Evolutionary conservation across 768 basidiomycete species (phyloP).

Genomic region (Neoboletus magnificus): DNA sequence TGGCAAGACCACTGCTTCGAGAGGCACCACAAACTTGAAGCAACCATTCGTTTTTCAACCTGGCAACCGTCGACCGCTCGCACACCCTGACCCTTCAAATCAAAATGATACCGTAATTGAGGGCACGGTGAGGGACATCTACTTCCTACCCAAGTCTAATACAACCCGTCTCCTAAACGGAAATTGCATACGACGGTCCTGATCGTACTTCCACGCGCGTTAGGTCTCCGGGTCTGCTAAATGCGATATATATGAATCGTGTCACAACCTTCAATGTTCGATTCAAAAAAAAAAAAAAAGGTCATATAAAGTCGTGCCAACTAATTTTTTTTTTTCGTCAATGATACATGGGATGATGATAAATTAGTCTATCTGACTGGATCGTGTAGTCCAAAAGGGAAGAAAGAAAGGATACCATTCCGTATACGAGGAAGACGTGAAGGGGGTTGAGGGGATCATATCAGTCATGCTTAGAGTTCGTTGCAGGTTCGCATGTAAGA

Average conservation of each 20-base stretch:
- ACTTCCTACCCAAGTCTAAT: background rate
- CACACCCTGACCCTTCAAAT: too few relatives aligned
- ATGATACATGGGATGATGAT: constrained; percentile 8
- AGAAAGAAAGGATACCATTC: background rate
- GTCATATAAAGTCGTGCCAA: background rate
- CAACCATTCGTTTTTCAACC: too few relatives aligned
- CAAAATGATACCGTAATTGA: too few relatives aligned
- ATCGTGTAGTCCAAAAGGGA: background rate
- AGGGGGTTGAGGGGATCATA: background rate
- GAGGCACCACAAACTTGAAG: too few relatives aligned
- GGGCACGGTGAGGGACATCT: too few relatives aligned
- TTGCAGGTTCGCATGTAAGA: constrained; percentile 1
- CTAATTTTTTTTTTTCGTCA: background rate
- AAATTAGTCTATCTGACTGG: constrained; percentile 21
- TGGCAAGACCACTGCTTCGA: too few relatives aligned
- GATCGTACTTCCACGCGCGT: background rate
- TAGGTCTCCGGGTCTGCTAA: background rate
- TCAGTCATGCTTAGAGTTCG: constrained; percentile 11
- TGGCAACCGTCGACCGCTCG: too few relatives aligned
- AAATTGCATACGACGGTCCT: background rate
- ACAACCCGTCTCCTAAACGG: background rate
- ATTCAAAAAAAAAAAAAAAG: too few relatives aligned
- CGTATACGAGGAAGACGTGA: background rate
- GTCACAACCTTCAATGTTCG: too few relatives aligned
- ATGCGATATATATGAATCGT: background rate